phyloP scores from a whole-genome alignment of 2,329 filamentous ascomycete genomes.

The Seiridium unicorne region DNA sequence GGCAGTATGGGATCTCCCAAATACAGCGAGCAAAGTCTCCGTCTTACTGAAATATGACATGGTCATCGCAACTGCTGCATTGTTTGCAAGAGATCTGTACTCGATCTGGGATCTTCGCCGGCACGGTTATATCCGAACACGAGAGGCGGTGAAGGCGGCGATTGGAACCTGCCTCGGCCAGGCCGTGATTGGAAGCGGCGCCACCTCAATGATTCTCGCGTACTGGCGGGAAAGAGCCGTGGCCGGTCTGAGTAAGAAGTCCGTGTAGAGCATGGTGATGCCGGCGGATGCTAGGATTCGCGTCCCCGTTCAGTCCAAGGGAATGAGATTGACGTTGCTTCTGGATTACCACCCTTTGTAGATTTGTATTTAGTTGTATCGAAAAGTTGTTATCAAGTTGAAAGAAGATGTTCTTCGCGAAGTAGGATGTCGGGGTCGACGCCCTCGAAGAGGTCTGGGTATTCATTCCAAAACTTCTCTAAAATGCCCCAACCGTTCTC shows the following conservation, averaged over 20 bases:
- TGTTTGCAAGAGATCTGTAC: conserved; percentile 13
- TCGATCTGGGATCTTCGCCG: conserved; percentile 20
- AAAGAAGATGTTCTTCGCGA: not conserved
- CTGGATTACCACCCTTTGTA: too few relatives aligned
- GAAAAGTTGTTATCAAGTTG: not conserved
- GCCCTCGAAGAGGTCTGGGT: not conserved
- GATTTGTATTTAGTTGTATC: not conserved
- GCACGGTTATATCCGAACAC: conserved; percentile 18
- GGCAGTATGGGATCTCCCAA: not conserved
- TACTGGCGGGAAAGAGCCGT: conserved; percentile 19
- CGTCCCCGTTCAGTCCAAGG: too few relatives aligned
- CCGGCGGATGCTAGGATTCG: too few relatives aligned
- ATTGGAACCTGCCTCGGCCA: conserved; percentile 7
- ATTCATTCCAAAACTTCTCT: not conserved
- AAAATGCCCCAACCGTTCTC: not conserved
- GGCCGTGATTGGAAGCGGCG: conserved; percentile 18
- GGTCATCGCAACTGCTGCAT: not conserved
- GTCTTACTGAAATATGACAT: not conserved
- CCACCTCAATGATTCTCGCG: conserved; percentile 20
- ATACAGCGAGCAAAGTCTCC: not conserved
- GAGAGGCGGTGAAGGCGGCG: conserved; percentile 2
- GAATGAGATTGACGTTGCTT: too few relatives aligned
- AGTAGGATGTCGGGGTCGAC: not conserved
- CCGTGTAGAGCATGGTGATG: too few relatives aligned
- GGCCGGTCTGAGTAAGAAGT: not conserved